Percentiles rank a stretch among this genome's conserved stretches.
Conservation (phyloP, 345 rosid genomes). For the Arabidopsis suecica region DNA sequence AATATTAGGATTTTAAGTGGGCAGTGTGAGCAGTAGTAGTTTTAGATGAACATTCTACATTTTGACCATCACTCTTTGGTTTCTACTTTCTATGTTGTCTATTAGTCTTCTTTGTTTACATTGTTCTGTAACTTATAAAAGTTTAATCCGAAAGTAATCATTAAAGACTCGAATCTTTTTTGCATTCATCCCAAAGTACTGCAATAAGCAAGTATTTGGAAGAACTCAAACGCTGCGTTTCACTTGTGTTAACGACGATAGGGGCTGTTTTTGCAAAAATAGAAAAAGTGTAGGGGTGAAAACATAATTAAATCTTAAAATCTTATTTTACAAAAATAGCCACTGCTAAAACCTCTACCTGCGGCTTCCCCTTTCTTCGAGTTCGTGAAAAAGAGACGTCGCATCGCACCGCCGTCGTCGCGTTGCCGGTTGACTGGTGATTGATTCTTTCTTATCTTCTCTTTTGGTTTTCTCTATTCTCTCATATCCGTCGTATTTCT, state of each 20-base stretch:
- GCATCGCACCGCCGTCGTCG: slow-evolving; percentile 21
- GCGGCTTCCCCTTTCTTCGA: background rate
- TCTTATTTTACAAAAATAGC: background rate
- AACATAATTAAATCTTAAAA: background rate
- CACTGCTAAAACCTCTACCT: slow-evolving; percentile 29
- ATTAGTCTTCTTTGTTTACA: slow-evolving; percentile 1
- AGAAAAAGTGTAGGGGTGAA: background rate
- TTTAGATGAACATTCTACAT: slow-evolving; percentile 24
- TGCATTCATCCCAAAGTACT: slow-evolving; percentile 45
- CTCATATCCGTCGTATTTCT: background rate
- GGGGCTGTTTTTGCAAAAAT: background rate
- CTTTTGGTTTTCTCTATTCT: background rate
- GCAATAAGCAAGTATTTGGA: too few species aligned
- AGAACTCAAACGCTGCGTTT: too few species aligned
- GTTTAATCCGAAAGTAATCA: background rate
- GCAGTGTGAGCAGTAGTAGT: slow-evolving; percentile 11
- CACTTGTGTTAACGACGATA: too few species aligned
- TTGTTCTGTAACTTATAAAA: slow-evolving; percentile 19
- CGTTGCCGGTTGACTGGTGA: slow-evolving; percentile 12
- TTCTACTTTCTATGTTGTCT: slow-evolving; percentile 35
- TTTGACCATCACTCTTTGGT: slow-evolving; percentile 12
- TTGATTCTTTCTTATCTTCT: background rate
- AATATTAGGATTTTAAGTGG: slow-evolving; percentile 29
- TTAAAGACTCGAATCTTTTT: slow-evolving; percentile 42
- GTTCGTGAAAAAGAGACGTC: slow-evolving; percentile 20